Evolutionary conservation across 2,329 filamentous ascomycete genomes (phyloP).

Genomic region (Byssoonygena ceratinophila): DNA sequence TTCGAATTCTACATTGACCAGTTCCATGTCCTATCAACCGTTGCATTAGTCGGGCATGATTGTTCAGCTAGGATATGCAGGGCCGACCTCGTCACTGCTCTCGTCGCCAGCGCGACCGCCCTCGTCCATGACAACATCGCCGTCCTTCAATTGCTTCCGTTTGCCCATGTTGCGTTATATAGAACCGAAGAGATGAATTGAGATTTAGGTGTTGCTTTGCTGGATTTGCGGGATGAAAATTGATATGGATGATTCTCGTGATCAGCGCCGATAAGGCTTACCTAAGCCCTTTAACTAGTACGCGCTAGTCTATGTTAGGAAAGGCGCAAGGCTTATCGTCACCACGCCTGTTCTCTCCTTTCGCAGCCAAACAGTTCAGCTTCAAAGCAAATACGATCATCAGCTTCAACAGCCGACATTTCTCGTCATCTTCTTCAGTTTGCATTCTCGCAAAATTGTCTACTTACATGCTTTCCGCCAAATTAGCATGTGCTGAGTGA

Average conservation of each 20-base stretch:
- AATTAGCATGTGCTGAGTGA: too few species aligned
- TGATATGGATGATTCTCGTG: background rate
- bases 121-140: conserved; percentile 36
- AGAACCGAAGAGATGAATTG: too few species aligned
- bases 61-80: background rate
- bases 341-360: too few species aligned
- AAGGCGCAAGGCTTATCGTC: background rate
- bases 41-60: background rate
- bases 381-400: too few species aligned
- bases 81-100: conserved; percentile 32
- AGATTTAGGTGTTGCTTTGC: too few species aligned
- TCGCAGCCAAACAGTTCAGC: background rate
- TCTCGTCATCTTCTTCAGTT: too few species aligned
- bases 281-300: too few species aligned
- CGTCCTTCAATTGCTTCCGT: conserved; percentile 41
- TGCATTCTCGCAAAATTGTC: too few species aligned
- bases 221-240: background rate
- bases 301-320: conserved; percentile 12
- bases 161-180: conserved; percentile 38
- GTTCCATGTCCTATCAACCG: conserved; percentile 62
- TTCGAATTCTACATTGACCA: conserved; percentile 93
- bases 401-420: too few species aligned
- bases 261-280: background rate
- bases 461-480: too few species aligned
- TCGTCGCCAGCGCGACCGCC: conserved; percentile 34